Conservation (phyloP, 176 grass and related monocot species). For the Oryza punctata region DNA sequence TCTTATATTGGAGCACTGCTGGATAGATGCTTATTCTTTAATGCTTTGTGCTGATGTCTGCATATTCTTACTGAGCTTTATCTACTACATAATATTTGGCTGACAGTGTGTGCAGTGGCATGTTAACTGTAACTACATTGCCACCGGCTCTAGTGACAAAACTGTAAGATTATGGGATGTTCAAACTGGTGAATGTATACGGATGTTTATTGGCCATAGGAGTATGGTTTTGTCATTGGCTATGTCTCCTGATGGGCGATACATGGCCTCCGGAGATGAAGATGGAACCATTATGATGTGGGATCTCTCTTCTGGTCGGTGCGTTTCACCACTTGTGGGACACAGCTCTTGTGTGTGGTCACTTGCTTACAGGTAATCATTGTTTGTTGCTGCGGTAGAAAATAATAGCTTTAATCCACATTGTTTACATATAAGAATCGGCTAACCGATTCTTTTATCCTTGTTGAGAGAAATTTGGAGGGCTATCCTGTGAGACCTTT, state of each 20-base stretch:
- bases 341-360: conserved; percentile 91
- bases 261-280: conserved; percentile 94
- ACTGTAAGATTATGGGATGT: conserved; percentile 96
- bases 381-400: conserved; percentile 16
- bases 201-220: conserved; percentile 97
- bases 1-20: background rate
- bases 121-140: conserved; percentile 97
- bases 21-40: conserved; percentile 26
- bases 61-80: conserved; percentile 23
- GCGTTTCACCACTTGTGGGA: conserved; percentile 76
- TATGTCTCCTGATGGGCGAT: conserved; percentile 91
- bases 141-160: conserved; percentile 91
- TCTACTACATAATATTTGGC: conserved; percentile 27
- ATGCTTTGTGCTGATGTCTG: background rate
- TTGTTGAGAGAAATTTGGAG: no score
- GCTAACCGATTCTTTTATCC: no score
- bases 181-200: conserved; percentile 84
- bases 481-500: background rate
- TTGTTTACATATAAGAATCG: background rate
- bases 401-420: background rate
- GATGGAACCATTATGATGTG: conserved; percentile 97
- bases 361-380: conserved; percentile 86
- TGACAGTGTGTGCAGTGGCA: conserved; percentile 98
- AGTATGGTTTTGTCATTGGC: conserved; percentile 92
- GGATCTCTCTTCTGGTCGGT: conserved; percentile 85